Evolutionary conservation across 2,329 filamentous ascomycete species (phyloP).

Genomic region (Teratosphaeria gauchensis): DNA sequence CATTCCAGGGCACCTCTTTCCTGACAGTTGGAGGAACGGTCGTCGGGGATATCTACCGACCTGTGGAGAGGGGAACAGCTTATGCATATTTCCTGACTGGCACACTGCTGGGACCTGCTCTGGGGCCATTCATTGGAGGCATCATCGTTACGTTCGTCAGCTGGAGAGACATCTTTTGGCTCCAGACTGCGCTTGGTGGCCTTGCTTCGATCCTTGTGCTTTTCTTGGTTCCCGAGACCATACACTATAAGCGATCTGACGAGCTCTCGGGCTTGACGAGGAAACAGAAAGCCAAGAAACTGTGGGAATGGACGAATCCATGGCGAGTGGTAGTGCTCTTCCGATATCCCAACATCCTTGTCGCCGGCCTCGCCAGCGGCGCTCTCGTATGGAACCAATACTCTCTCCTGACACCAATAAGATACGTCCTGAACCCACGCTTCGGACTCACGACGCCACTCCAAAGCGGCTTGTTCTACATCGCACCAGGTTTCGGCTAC

Average conservation of each 20-base stretch:
- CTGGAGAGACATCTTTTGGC: constrained; percentile 70
- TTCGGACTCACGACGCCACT: constrained; percentile 59
- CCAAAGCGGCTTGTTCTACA: constrained; percentile 62
- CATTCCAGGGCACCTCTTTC: too few relatives aligned
- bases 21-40: too few relatives aligned
- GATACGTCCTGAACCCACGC: constrained; percentile 64
- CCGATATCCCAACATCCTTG: constrained; percentile 58
- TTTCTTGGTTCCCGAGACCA: constrained; percentile 63
- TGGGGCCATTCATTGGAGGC: constrained; percentile 35
- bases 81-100: too few relatives aligned
- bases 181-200: constrained; percentile 60
- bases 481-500: constrained; percentile 63
- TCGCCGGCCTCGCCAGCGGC: constrained; percentile 51
- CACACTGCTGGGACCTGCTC: too few relatives aligned
- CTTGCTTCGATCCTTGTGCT: constrained; percentile 50
- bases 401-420: constrained; percentile 42
- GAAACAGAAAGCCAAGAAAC: constrained; percentile 40
- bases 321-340: constrained; percentile 54
- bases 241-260: constrained; percentile 52
- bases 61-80: too few relatives aligned
- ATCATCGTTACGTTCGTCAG: constrained; percentile 65
- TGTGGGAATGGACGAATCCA: constrained; percentile 58
- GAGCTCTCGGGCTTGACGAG: constrained; percentile 50
- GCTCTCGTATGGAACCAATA: constrained; percentile 58
- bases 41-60: too few relatives aligned